phyloP scores from a whole-genome alignment of 495 filamentous ascomycete genomes.

The Talaromyces proteolyticus region DNA sequence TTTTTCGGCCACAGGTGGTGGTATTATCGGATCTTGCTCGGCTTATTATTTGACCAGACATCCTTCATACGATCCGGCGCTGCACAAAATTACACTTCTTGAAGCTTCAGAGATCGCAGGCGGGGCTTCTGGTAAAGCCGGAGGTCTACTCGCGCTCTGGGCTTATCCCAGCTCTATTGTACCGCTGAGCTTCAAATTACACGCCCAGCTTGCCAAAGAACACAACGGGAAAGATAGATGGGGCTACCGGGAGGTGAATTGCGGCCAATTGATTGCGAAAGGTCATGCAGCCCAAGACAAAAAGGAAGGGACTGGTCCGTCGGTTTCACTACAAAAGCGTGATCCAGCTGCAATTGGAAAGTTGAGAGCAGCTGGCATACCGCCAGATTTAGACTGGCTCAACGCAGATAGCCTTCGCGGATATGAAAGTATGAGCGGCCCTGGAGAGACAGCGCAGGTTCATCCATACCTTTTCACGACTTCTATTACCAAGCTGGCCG shows the following conservation, averaged over 20 bases:
- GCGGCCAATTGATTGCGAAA: slow-evolving; percentile 62
- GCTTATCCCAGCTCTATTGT: slow-evolving; percentile 86
- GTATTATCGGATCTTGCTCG: slow-evolving; percentile 89
- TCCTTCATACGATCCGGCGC: slow-evolving; percentile 67
- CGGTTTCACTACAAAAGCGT: slow-evolving; percentile 67
- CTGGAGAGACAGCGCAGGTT: slow-evolving; percentile 81
- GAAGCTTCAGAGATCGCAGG: slow-evolving; percentile 87
- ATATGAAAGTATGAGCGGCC: slow-evolving; percentile 81
- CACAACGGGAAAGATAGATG: slow-evolving; percentile 76
- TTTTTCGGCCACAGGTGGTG: slow-evolving; percentile 59
- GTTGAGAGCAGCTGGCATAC: slow-evolving; percentile 57
- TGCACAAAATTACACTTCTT: slow-evolving; percentile 78
- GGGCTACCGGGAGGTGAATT: slow-evolving; percentile 80
- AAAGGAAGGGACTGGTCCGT: slow-evolving; percentile 19
- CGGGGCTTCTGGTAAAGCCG: slow-evolving; percentile 92
- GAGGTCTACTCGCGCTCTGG: slow-evolving; percentile 86
- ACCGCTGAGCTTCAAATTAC: slow-evolving; percentile 77
- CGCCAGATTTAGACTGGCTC: slow-evolving; percentile 85
- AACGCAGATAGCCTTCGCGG: slow-evolving; percentile 54
- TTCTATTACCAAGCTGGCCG: slow-evolving; percentile 74
- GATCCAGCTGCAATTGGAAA: slow-evolving; percentile 53
- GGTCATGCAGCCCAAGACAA: slow-evolving; percentile 40
- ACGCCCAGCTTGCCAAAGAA: slow-evolving; percentile 77
- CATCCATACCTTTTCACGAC: slow-evolving; percentile 93
- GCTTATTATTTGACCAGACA: slow-evolving; percentile 93